Percentiles rank a stretch among this genome's conserved stretches.
phyloP scores from a whole-genome alignment of 805 yeast species.

The Suhomyces sp. region DNA sequence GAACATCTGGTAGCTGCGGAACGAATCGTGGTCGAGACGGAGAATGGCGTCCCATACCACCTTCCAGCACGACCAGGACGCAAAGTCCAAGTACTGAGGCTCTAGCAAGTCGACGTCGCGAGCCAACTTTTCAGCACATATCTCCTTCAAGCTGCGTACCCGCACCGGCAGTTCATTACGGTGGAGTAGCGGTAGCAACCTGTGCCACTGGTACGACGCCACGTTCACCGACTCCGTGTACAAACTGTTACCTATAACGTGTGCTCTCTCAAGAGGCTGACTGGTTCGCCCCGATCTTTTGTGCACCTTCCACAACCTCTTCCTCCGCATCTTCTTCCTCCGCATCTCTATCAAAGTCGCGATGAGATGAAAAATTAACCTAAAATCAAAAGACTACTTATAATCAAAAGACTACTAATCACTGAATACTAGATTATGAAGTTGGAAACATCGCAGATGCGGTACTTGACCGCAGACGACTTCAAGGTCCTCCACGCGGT shows the following conservation, averaged over 20 bases:
- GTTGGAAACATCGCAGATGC: slow-evolving; percentile 88
- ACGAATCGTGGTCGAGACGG: slow-evolving; percentile 25
- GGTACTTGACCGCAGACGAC: slow-evolving; percentile 88
- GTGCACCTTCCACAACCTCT: neutral
- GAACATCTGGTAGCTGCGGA: slow-evolving; percentile 27
- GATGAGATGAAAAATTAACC: slow-evolving; percentile 13
- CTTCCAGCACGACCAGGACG: slow-evolving; percentile 29
- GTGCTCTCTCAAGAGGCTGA: neutral
- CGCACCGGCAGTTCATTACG: slow-evolving; percentile 3
- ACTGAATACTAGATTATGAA: too few species aligned
- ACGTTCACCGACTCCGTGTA: neutral
- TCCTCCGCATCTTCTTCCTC: neutral
- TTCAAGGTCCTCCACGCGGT: slow-evolving; percentile 85
- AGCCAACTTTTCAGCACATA: slow-evolving; percentile 31
- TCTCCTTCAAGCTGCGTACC: slow-evolving; percentile 13
- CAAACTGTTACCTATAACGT: neutral
- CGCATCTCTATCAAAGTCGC: neutral
- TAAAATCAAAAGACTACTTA: too few species aligned
- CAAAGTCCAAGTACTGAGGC: slow-evolving; percentile 16
- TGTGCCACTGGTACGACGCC: slow-evolving; percentile 13
- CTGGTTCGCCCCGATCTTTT: neutral
- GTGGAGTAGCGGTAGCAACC: slow-evolving; percentile 11
- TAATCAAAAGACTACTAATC: too few species aligned
- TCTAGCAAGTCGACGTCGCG: slow-evolving; percentile 22
- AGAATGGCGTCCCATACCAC: slow-evolving; percentile 33